Conservation (phyloP, 164 flowering plant genomes). For the Vitis labrusca region DNA sequence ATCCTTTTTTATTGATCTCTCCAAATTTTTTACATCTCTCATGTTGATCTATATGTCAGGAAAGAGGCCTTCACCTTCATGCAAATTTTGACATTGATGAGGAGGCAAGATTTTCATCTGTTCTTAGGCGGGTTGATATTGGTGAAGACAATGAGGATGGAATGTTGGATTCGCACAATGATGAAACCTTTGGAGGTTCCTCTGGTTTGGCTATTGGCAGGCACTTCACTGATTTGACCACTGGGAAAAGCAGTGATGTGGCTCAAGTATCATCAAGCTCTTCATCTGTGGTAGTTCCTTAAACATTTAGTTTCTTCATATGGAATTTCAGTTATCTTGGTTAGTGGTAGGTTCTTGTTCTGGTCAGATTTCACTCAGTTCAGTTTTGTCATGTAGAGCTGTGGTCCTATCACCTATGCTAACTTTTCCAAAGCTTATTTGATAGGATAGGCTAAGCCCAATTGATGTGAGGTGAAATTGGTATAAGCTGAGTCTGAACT, state of each 20-base stretch:
- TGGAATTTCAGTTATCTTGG: not conserved
- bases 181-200: conserved; percentile 73
- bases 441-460: too few species aligned
- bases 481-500: too few species aligned
- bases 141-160: conserved; percentile 67
- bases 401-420: not conserved
- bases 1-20: not conserved
- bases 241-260: conserved; percentile 46
- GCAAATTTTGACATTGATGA: conserved; percentile 78
- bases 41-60: conserved; percentile 43
- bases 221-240: conserved; percentile 35
- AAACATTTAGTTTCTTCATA: not conserved
- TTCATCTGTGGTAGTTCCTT: conserved; percentile 43
- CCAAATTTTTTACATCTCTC: conserved; percentile 1
- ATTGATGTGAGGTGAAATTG: too few species aligned
- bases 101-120: conserved; percentile 90
- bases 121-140: conserved; percentile 54
- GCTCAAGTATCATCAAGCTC: conserved; percentile 43
- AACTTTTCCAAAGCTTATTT: too few species aligned
- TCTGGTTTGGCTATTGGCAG: conserved; percentile 32
- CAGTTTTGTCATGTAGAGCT: not conserved
- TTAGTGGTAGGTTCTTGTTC: not conserved
- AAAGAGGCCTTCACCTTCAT: conserved; percentile 62
- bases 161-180: conserved; percentile 47
- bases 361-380: not conserved